Base-by-base conservation (phyloP, 2,329 filamentous ascomycete genomes). In the Microthyrium microscopicum region DNA sequence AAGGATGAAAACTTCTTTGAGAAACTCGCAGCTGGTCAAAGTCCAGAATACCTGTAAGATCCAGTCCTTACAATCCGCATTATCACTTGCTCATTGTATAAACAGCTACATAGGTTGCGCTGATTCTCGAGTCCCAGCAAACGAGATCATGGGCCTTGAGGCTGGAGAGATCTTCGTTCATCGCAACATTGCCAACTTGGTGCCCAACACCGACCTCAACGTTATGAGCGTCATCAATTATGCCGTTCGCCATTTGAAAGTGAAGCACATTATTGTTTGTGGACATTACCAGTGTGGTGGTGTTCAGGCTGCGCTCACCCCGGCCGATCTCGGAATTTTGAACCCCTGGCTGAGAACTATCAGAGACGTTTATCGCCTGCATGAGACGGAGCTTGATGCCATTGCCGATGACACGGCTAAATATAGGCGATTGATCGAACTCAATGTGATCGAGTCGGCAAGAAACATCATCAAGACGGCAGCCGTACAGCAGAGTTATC, bases 321-420 rank as follows among this genome's bases (percentile, higher is more conserved):
- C 74, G 44, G 68, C 74, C 51, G 74, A 81, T 48, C 56, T 81
- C 36, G 76, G 76, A 32, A 53, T 81, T 20, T 58, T 81, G 37
- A 80, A 81, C 58, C 75, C 75, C 1, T 81, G 76, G 76, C 64
- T 81, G 41, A 64, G 74, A 33, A 77, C 79, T 57, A 79, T 81
- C 47, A 69, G 76, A 38, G 76, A 81, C 51, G 73, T 81, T 37
- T 80, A 81, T 56, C 64, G 76, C 8, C 61, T 80, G 44, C 68
- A 81, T 53, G 74, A 80, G 60, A 55, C 57, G 34, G 76, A 83
- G 61, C 66, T 83, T 15, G 74, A 79, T 33, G 39, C 22, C 6
- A 46, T 54, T 25, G 34, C 32, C 4, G 49, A 49, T 30, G 45
- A 45, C 11, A 41, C 43, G 2, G 38, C 35, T 32, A 48, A 47